phyloP scores from a whole-genome alignment of 495 filamentous ascomycete genomes.

The Entonaema liquescens region DNA sequence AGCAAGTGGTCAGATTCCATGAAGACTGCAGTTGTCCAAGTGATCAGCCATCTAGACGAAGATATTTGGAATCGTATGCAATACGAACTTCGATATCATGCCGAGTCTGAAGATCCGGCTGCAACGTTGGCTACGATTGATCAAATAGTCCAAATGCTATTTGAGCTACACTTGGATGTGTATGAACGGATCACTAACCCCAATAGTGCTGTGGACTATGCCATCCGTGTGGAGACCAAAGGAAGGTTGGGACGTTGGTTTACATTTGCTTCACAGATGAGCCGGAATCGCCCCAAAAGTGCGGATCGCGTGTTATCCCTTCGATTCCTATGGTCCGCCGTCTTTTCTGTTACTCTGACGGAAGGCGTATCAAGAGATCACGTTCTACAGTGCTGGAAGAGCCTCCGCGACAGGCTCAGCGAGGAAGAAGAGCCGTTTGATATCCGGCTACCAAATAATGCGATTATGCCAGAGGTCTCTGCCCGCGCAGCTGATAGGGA shows the following conservation, averaged over 20 bases:
- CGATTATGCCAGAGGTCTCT: slow-evolving; percentile 89
- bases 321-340: slow-evolving; percentile 85
- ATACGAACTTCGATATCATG: slow-evolving; percentile 51
- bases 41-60: slow-evolving; percentile 75
- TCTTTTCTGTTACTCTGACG: slow-evolving; percentile 74
- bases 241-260: slow-evolving; percentile 81
- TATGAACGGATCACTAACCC: slow-evolving; percentile 80
- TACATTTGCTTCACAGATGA: slow-evolving; percentile 69
- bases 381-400: slow-evolving; percentile 80
- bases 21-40: slow-evolving; percentile 73
- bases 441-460: slow-evolving; percentile 83
- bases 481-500: slow-evolving; percentile 82
- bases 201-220: slow-evolving; percentile 70
- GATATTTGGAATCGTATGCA: slow-evolving; percentile 65
- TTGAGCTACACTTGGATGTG: slow-evolving; percentile 89
- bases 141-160: slow-evolving; percentile 77
- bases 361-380: slow-evolving; percentile 78
- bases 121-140: slow-evolving; percentile 43
- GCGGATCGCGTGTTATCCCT: slow-evolving; percentile 59
- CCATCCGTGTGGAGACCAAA: slow-evolving; percentile 66
- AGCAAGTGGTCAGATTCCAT: slow-evolving; percentile 76
- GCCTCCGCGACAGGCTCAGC: slow-evolving; percentile 57
- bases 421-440: slow-evolving; percentile 46
- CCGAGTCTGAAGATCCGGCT: slow-evolving; percentile 34
- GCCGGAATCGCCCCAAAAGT: slow-evolving; percentile 52